Evolutionary conservation across 352 stramenopile genomes (phyloP), one percentile per base, ranked within the genome.

Genomic region (Globisporangium alternatum): DNA sequence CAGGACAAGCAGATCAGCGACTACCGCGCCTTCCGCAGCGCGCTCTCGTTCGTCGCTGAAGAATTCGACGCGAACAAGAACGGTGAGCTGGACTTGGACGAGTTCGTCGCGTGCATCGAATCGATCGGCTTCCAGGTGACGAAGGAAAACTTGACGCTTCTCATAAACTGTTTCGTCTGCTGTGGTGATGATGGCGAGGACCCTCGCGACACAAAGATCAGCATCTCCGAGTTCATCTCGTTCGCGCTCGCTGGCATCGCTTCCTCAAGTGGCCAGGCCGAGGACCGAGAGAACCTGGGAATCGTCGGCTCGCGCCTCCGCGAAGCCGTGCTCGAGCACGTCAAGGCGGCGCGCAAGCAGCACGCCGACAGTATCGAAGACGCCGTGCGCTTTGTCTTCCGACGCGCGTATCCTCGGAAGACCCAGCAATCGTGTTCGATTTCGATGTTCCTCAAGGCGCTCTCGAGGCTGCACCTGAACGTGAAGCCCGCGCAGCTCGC

Each of bases 201-300:
- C 6, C 79, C 39, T 41, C 28, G 56, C n/a, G 72, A 73, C 10
- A 30, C 31, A n/a, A 75, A 55, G 21, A 56, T 93, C 12, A 76
- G 76, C 25, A 88, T 90, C 15, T 60, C 68, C 4, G 82, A 93
- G 58, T 91, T 91, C 64, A 86, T 90, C 39, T 90, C 84, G 3
- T 93, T 93, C 57, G 77, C 86, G 9, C 65, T 93, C 1, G 69
- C 75, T 61, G 53, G 69, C 43, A 44, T 63, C 1, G 68, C 17
- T 3, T 13, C 10, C 2, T 41, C 31, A 6, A n/a, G 31, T 44
- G 52, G 30, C 4, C 51, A 25, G 7, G 7, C 8, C n/a, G 19
- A 75, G 2, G 35, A 22, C 13, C 28, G 21, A 8, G 64, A 65
- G 41, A 63, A 47, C 37, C 65, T 93, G 33, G 81, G 80, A 2